phyloP scores from a whole-genome alignment of 2,329 filamentous ascomycete species.

The Epichloe gansuensis region DNA sequence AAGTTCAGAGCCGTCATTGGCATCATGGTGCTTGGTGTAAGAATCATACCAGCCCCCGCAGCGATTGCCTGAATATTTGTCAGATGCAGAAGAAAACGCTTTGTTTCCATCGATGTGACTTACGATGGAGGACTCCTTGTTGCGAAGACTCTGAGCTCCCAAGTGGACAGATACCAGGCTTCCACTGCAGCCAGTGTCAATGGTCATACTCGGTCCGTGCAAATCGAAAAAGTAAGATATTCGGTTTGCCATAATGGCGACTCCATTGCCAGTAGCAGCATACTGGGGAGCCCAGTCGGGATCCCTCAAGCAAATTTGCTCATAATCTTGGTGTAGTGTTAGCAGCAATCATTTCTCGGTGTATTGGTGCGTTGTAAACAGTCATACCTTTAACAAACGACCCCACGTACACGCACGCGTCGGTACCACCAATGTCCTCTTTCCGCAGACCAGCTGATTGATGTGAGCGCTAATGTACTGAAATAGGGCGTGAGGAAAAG shows the following conservation, averaged over 20 bases:
- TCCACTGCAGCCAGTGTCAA: slow-evolving; percentile 47
- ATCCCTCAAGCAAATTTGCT: slow-evolving; percentile 36
- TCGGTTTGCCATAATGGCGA: slow-evolving; percentile 41
- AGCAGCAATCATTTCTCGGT: not conserved
- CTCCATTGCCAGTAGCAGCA: slow-evolving; percentile 39
- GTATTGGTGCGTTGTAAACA: not conserved
- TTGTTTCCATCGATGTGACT: not conserved
- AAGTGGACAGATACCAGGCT: slow-evolving; percentile 41
- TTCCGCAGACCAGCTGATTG: slow-evolving; percentile 29
- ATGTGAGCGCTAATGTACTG: not conserved
- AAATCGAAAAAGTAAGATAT: slow-evolving; percentile 44
- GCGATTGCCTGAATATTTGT: slow-evolving; percentile 27
- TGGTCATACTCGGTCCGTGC: slow-evolving; percentile 40
- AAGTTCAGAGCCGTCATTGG: slow-evolving; percentile 43
- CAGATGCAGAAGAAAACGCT: not conserved
- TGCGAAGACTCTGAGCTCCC: slow-evolving; percentile 35
- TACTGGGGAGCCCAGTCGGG: slow-evolving; percentile 36
- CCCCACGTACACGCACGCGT: slow-evolving; percentile 36
- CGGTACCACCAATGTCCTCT: slow-evolving; percentile 29
- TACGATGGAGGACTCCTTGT: slow-evolving; percentile 30
- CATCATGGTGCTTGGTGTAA: slow-evolving; percentile 42
- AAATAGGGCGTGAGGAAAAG: not conserved
- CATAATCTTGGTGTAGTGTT: slow-evolving; percentile 27
- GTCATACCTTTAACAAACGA: slow-evolving; percentile 34
- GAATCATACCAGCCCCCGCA: slow-evolving; percentile 38